These are phyloP conservation scores for Bipolaris zeicola DNA, from an alignment of 2,329 filamentous ascomycete species.

Conservation along the genomic window DNA sequence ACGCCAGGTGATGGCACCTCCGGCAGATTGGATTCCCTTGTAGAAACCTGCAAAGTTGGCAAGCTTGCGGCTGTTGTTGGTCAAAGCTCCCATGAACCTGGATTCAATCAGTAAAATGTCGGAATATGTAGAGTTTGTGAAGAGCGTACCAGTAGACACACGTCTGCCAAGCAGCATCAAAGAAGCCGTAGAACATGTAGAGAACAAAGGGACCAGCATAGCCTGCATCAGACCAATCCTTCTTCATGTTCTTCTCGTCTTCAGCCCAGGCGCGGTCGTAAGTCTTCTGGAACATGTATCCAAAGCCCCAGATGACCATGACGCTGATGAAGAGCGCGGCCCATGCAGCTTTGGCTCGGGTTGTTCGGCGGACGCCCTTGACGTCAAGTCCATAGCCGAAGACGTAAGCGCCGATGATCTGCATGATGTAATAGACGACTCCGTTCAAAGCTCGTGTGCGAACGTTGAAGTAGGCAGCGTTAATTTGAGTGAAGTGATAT, in stretches of 20 bases:
- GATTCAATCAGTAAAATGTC: background rate
- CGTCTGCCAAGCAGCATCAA: slow-evolving; percentile 89
- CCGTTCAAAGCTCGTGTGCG: slow-evolving; percentile 78
- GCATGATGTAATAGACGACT: slow-evolving; percentile 77
- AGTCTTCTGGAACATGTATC: slow-evolving; percentile 74
- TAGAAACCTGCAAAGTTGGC: slow-evolving; percentile 93
- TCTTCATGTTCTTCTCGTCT: slow-evolving; percentile 41
- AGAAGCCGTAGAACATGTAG: slow-evolving; percentile 90
- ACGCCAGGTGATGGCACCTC: slow-evolving; percentile 75
- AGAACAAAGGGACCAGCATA: slow-evolving; percentile 84
- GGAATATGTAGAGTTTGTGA: background rate
- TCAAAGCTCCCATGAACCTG: slow-evolving; percentile 77
- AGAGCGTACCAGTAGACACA: slow-evolving; percentile 79
- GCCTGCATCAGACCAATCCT: slow-evolving; percentile 70
- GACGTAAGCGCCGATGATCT: slow-evolving; percentile 75
- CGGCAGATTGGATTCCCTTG: slow-evolving; percentile 89
- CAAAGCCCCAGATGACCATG: slow-evolving; percentile 81
- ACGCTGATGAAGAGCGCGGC: slow-evolving; percentile 69
- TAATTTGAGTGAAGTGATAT: slow-evolving; percentile 79
- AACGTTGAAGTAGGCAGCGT: slow-evolving; percentile 72
- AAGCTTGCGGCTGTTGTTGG: slow-evolving; percentile 88
- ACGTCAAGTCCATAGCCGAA: slow-evolving; percentile 74
- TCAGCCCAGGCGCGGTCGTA: slow-evolving; percentile 56
- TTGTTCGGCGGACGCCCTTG: slow-evolving; percentile 62
- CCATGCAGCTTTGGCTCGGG: slow-evolving; percentile 70